Conservation (phyloP, 2,329 filamentous ascomycete species). For the Aspergillus pseudoviridinutans region DNA sequence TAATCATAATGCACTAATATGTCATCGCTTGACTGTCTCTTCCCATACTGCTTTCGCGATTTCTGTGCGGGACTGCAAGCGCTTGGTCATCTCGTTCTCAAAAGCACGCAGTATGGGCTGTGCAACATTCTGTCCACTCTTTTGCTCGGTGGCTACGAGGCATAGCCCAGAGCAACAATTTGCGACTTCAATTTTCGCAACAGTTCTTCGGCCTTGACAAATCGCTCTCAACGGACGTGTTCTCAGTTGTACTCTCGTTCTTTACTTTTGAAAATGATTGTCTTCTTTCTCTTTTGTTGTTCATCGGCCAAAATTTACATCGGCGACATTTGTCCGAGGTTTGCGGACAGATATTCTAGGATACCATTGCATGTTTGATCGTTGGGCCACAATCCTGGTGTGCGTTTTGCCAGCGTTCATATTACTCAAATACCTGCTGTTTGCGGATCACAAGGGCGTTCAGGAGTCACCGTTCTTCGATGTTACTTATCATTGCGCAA, state of each 20-base stretch:
- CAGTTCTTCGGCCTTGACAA: background rate
- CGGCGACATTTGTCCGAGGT: background rate
- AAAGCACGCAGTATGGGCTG: background rate
- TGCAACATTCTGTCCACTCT: background rate
- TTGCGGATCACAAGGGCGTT: constrained; percentile 7
- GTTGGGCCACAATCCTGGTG: background rate
- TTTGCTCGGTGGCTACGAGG: background rate
- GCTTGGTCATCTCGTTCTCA: background rate
- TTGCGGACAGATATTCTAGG: background rate
- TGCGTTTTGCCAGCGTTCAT: background rate
- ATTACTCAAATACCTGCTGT: background rate
- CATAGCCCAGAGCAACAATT: background rate
- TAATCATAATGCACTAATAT: constrained; percentile 68
- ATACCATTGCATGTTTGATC: background rate
- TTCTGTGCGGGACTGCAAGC: background rate
- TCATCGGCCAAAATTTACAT: background rate
- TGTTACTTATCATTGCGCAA: background rate
- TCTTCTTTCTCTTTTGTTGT: background rate
- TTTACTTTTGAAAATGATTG: background rate
- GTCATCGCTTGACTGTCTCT: background rate
- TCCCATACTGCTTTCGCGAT: background rate
- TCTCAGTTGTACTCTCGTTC: background rate
- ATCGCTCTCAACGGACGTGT: background rate
- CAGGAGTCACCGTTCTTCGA: constrained; percentile 3
- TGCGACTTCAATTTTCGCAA: background rate